Conservation (phyloP, 2,329 filamentous ascomycete genomes). For the Setomelanomma holmii region DNA sequence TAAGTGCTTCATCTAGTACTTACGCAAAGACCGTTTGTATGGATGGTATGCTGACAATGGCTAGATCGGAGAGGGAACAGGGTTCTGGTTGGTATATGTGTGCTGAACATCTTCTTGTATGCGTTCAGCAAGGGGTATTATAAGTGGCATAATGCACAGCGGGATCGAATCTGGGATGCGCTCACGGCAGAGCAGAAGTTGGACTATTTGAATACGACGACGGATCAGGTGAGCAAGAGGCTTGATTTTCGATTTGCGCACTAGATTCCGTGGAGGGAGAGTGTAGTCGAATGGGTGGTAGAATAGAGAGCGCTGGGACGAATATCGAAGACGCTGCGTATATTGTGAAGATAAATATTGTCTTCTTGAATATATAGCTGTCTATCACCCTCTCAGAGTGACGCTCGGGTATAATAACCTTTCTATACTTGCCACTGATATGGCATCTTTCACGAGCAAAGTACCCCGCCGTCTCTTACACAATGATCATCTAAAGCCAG, state of each 20-base stretch:
- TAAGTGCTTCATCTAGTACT: neutral
- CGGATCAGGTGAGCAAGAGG: constrained; percentile 46
- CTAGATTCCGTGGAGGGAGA: no score
- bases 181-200: constrained; percentile 52
- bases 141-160: constrained; percentile 34
- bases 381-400: no score
- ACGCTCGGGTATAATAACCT: no score
- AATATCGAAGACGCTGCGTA: neutral
- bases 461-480: neutral
- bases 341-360: neutral
- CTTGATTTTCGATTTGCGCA: constrained; percentile 47
- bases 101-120: constrained; percentile 42
- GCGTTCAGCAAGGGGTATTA: constrained; percentile 45
- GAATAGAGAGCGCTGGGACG: neutral
- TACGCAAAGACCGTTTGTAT: neutral
- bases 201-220: constrained; percentile 54
- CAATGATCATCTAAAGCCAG: neutral
- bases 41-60: neutral
- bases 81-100: constrained; percentile 36
- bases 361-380: neutral
- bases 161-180: constrained; percentile 56
- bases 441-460: no score
- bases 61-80: constrained; percentile 25
- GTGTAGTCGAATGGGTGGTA: no score
- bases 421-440: no score